Conservation (phyloP, 352 stramenopile species). For the Halophytophthora polymorphica region DNA sequence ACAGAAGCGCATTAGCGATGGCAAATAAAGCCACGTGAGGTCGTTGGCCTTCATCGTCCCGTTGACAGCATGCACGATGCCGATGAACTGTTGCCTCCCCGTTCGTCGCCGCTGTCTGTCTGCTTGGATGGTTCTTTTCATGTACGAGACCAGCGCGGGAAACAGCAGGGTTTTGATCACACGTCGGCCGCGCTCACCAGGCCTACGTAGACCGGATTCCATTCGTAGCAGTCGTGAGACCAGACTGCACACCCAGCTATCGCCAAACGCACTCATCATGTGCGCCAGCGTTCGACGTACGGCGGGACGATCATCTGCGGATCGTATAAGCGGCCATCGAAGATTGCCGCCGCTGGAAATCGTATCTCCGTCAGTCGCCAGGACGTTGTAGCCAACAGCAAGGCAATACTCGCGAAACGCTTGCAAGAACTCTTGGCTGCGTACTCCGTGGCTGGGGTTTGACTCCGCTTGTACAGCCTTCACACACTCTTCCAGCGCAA, state of each 20-base stretch:
- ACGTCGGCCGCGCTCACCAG: constrained; percentile 7
- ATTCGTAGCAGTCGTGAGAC: constrained; percentile 19
- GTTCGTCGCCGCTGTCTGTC: constrained; percentile 14
- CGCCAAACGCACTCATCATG: constrained; percentile 23
- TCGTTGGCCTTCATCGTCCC: constrained; percentile 20
- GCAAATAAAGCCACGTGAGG: constrained; percentile 23
- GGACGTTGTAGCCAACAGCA: constrained; percentile 14
- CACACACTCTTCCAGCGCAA: constrained; percentile 25
- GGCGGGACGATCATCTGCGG: constrained; percentile 14
- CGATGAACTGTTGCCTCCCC: constrained; percentile 22
- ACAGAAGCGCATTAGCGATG: constrained; percentile 30
- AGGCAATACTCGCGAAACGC: constrained; percentile 28
- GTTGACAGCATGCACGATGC: constrained; percentile 16
- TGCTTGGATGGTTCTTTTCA: constrained; percentile 11
- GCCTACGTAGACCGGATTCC: constrained; percentile 9
- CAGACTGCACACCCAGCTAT: constrained; percentile 23
- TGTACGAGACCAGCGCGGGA: constrained; percentile 26
- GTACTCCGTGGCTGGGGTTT: not conserved
- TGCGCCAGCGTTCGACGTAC: constrained; percentile 20
- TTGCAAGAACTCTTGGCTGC: constrained; percentile 16
- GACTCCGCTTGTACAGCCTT: constrained; percentile 2
- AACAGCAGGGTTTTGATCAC: constrained; percentile 35
- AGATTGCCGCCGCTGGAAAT: constrained; percentile 33
- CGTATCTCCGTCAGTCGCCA: constrained; percentile 27
- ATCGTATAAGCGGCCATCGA: constrained; percentile 12